Percentiles rank a stretch among this genome's conserved stretches.
phyloP scores from a whole-genome alignment of 108 stramenopile genomes.

The Cyclotella cryptica region DNA sequence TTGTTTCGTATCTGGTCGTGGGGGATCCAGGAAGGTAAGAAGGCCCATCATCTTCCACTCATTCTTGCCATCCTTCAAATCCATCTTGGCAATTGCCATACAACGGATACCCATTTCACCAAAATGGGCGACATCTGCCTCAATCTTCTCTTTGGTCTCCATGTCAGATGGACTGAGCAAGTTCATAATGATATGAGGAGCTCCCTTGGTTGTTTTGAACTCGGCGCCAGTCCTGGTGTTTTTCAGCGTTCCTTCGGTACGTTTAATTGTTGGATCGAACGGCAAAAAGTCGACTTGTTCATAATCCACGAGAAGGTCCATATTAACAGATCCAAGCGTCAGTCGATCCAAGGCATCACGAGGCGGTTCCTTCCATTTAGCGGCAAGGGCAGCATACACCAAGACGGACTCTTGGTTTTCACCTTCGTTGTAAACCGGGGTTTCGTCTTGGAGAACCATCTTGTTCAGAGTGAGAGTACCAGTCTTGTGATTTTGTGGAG shows the following conservation, averaged over 20 bases:
- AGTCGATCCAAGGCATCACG: constrained; percentile 73
- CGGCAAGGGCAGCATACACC: constrained; percentile 70
- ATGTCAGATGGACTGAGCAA: constrained; percentile 36
- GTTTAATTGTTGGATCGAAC: constrained; percentile 82
- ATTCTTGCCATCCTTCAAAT: constrained; percentile 37
- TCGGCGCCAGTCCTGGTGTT: constrained; percentile 47
- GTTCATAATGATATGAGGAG: constrained; percentile 72
- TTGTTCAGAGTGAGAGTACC: constrained; percentile 86
- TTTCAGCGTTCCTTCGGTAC: constrained; percentile 71
- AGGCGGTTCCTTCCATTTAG: constrained; percentile 66
- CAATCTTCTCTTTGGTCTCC: constrained; percentile 43
- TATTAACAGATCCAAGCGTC: constrained; percentile 56
- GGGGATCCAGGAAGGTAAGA: constrained; percentile 86
- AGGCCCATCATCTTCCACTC: constrained; percentile 76
- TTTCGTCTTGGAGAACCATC: constrained; percentile 71
- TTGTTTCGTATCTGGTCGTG: constrained; percentile 78
- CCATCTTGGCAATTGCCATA: constrained; percentile 68
- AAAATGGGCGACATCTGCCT: constrained; percentile 62
- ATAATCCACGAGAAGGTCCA: constrained; percentile 43
- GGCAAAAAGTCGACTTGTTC: constrained; percentile 70
- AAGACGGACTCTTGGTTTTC: constrained; percentile 65
- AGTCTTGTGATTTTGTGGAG: constrained; percentile 57
- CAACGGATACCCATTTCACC: constrained; percentile 76
- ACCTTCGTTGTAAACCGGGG: constrained; percentile 49
- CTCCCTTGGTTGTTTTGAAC: constrained; percentile 81